These are phyloP conservation scores for Acanthamoeba healyi DNA, from an alignment of 208 protist genomes.

Conservation along the genomic window DNA sequence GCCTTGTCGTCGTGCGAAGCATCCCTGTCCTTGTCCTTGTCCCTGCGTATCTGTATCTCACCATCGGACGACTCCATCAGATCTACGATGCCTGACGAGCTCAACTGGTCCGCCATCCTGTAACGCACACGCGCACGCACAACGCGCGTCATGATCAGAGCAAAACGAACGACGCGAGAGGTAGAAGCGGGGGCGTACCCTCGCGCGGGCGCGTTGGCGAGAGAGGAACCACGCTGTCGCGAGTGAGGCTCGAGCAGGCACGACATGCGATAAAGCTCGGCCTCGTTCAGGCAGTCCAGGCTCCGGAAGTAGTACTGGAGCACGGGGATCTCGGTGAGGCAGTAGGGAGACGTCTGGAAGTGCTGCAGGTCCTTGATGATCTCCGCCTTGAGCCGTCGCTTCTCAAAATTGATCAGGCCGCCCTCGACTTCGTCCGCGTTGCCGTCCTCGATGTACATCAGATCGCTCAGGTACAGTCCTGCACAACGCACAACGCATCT, in stretches of 20 bases:
- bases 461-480: constrained; percentile 84
- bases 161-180: not conserved
- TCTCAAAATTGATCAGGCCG: constrained; percentile 78
- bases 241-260: constrained; percentile 48
- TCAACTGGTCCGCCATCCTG: constrained; percentile 1
- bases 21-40: not conserved
- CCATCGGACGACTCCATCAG: constrained; percentile 8
- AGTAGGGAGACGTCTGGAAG: constrained; percentile 48
- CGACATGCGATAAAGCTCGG: constrained; percentile 62
- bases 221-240: not conserved
- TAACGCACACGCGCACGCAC: not conserved
- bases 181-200: not conserved
- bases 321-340: constrained; percentile 15
- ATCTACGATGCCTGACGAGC: not conserved
- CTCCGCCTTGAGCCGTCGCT: constrained; percentile 60
- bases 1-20: not conserved
- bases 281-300: not conserved
- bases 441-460: constrained; percentile 88
- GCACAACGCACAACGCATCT: not conserved
- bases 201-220: not conserved
- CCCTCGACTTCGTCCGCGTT: constrained; percentile 77
- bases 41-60: not conserved
- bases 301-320: constrained; percentile 45
- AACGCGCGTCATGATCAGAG: not conserved
- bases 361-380: constrained; percentile 72